These are phyloP conservation scores for Scenedesmus sp. DNA, from an alignment of 163 green algal species.

Conservation along the genomic window DNA sequence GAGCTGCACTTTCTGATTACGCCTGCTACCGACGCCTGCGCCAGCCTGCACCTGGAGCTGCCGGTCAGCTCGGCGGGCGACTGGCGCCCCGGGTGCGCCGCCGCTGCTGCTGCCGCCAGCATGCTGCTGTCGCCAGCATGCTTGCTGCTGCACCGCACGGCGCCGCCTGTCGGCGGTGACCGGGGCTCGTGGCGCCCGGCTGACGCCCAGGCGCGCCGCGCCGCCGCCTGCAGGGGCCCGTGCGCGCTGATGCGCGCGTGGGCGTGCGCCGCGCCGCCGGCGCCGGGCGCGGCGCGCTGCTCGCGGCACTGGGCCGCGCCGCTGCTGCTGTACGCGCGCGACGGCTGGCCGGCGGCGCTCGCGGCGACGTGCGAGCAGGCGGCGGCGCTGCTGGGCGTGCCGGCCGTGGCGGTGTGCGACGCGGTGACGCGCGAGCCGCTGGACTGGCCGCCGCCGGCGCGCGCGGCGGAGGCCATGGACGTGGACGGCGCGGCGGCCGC, in stretches of 20 bases:
- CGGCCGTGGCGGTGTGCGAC: constrained; percentile 4
- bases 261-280: not conserved
- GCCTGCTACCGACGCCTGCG: not conserved
- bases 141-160: not conserved
- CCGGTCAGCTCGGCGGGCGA: not conserved
- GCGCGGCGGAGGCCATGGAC: not conserved
- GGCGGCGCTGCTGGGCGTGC: constrained; percentile 7
- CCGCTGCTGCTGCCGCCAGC: no score
- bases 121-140: no score
- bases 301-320: constrained; percentile 13
- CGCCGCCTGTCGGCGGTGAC: no score
- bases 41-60: not conserved
- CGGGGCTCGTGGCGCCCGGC: no score
- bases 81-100: not conserved
- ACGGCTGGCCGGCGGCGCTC: constrained; percentile 14
- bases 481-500: no score
- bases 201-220: not conserved
- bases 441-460: not conserved
- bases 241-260: not conserved
- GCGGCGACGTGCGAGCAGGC: not conserved
- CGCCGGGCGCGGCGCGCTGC: not conserved
- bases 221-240: not conserved
- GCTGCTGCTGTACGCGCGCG: constrained; percentile 1
- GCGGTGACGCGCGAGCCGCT: not conserved
- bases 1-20: no score